Base-by-base conservation (phyloP, 23 red algal species). In the Gracilariopsis chorda region DNA sequence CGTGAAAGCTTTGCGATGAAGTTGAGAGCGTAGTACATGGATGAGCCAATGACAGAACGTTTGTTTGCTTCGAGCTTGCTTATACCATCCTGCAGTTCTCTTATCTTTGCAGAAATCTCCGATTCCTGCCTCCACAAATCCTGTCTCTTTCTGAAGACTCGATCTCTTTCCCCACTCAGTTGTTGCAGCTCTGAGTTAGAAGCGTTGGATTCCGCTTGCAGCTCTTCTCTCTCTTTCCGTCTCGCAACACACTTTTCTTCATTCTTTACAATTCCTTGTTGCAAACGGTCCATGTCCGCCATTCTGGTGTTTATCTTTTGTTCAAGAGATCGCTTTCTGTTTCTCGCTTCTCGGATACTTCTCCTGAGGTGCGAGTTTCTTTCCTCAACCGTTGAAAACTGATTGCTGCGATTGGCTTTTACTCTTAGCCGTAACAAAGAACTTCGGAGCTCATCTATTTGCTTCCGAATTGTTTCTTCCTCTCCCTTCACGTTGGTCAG, bases 51-150 rank as follows among this genome's bases (percentile, higher is more conserved):
- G 35, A 86, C 86, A 23, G 86, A 93, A 24, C 96, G 84, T 53
- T 92, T 84, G 37, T 58, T 59, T 19, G 80, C 83, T 21, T 98
- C 96, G 30, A 87, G 42, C 48, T 89, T 77, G 16, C 82, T 76
- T 52, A 88, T 84, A 20, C 89, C 92, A 46, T 70, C 77, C 48
- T 85, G 45, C 19, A 94, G 60, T 51, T 58, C 52, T 43, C 55
- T 78, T 52, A 91, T 85, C 61, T 88, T 82, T 53, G 51, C 61
- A 21, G 83, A 77, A 4, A 92, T 55, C 53, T 95, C 90, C 7
- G 76, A 80, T 32, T 95, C 92, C 28, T 83, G 65, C 45, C 96
- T 82, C 96, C 96, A 95, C 28, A 88, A 42, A 49, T 98, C 96
- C 51, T 98, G 87, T 23, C 90, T 71, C 48, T n/a, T 48, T 4